Percentiles rank a stretch among this genome's conserved stretches.
phyloP scores from a whole-genome alignment of 306 rosid species.

The Senna tora region DNA sequence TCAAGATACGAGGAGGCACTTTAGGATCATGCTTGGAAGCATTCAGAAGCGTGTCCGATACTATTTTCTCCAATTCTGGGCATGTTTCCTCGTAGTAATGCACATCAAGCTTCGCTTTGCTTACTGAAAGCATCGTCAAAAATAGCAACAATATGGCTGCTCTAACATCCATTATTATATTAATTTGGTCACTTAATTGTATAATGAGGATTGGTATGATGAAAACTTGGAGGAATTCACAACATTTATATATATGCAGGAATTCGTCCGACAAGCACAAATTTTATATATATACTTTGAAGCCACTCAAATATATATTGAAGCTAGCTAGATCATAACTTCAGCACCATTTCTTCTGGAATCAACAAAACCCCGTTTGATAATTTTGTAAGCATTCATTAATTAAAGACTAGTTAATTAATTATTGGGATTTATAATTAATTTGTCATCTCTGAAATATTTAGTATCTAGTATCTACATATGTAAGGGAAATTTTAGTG shows the following conservation, averaged over 20 bases:
- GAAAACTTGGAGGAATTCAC: conserved; percentile 29
- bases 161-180: conserved; percentile 53
- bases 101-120: conserved; percentile 49
- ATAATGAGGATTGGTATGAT: conserved; percentile 14
- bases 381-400: neutral
- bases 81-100: conserved; percentile 64
- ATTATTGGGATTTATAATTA: neutral
- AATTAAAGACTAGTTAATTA: neutral
- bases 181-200: neutral
- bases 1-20: conserved; percentile 75
- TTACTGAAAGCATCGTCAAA: conserved; percentile 33
- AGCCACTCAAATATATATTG: no score
- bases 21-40: conserved; percentile 69
- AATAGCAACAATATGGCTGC: conserved; percentile 41
- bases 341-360: neutral
- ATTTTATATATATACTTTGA: no score
- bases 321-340: no score
- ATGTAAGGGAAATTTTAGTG: no score
- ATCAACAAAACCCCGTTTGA: neutral
- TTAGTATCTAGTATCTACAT: no score
- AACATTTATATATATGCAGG: conserved; percentile 31
- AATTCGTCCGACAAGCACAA: neutral
- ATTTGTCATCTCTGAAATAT: no score
- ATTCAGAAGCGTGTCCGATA: conserved; percentile 55
- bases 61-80: conserved; percentile 62